A percentile compares a stretch with the other conserved stretches of the same genome.
Conservation (phyloP, 352 stramenopile genomes). For the Phytophthora parvispora region DNA sequence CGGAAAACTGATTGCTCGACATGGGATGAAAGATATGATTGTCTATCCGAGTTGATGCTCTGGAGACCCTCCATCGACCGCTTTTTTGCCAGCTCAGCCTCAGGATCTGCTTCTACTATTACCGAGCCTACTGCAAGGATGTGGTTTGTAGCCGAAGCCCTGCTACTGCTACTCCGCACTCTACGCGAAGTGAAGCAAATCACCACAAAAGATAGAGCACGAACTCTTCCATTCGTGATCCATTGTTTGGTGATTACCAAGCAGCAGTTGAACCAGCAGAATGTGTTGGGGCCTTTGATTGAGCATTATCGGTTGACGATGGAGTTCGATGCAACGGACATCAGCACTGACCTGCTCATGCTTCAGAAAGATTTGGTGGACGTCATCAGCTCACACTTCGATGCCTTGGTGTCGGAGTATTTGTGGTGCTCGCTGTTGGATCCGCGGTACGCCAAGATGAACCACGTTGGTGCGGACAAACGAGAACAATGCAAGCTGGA, state of each 20-base stretch:
- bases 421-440: slow-evolving; percentile 58
- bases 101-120: background rate
- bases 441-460: slow-evolving; percentile 53
- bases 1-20: slow-evolving; percentile 8
- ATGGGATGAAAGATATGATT: slow-evolving; percentile 36
- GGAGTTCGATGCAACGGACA: slow-evolving; percentile 14
- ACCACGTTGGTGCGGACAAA: slow-evolving; percentile 50
- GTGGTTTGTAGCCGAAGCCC: slow-evolving; percentile 52
- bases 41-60: slow-evolving; percentile 25
- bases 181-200: slow-evolving; percentile 58
- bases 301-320: slow-evolving; percentile 11
- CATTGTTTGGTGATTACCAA: slow-evolving; percentile 8
- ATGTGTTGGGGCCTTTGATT: background rate
- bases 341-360: slow-evolving; percentile 7
- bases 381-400: slow-evolving; percentile 21
- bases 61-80: slow-evolving; percentile 31
- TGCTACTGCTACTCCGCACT: slow-evolving; percentile 48
- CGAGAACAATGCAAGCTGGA: slow-evolving; percentile 26
- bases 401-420: slow-evolving; percentile 24
- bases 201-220: slow-evolving; percentile 30
- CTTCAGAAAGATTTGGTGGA: slow-evolving; percentile 6
- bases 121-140: slow-evolving; percentile 13
- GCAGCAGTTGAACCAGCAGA: slow-evolving; percentile 7
- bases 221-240: slow-evolving; percentile 13
- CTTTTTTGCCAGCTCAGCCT: slow-evolving; percentile 14